Evolutionary conservation across 2,329 filamentous ascomycete species (phyloP), one percentile per base, ranked within the genome.

Genomic region (Sarocladium oryzae): DNA sequence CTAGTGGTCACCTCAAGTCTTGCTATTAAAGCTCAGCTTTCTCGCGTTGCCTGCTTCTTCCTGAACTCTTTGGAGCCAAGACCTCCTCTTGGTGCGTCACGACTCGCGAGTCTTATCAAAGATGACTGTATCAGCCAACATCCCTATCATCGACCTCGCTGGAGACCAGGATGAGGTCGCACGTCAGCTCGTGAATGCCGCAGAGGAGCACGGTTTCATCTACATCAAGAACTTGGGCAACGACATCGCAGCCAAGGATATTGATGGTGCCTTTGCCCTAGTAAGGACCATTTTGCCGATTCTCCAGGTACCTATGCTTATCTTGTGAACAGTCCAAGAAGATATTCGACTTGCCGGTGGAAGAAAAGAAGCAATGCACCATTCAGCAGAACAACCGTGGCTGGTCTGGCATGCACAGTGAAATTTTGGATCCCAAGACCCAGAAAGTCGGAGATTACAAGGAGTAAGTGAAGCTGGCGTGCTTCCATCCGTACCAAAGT

Each of bases 361-460:
- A 84, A 54, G 85, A 90, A 56, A 96, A 96, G 67, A 71, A 82
- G 54, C 71, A 74, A 61, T 95, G 85, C 62, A 79, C 79, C 10
- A 95, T 96, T 56, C 77, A 82, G 59, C 82, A 82, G 24, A 77
- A 93, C 72, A 97, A 97, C 63, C 81, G 84, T 37, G 93, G 92
- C 53, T 99, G 91, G 90, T 81, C 87, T 1, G 83, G 82, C 15
- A 91, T 95, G 86, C 86, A 92, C 61, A 82, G 82, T 11, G 92
- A 99, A 70, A 92, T 86, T 1, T 72, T 97, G 10, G 92, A 97
- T 64, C 89, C 91, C 2, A 82, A 84, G 58, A 82, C 84, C 52
- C 90, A 96, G 66, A 82, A 84, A 67, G 75, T 84, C 28, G 88
- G 89, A 15, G 90, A 96, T 63, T 89, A 89, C 60, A 96, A 96